Base-by-base conservation (phyloP, 2,329 filamentous ascomycete genomes). In the Xylaria hypoxylon region DNA sequence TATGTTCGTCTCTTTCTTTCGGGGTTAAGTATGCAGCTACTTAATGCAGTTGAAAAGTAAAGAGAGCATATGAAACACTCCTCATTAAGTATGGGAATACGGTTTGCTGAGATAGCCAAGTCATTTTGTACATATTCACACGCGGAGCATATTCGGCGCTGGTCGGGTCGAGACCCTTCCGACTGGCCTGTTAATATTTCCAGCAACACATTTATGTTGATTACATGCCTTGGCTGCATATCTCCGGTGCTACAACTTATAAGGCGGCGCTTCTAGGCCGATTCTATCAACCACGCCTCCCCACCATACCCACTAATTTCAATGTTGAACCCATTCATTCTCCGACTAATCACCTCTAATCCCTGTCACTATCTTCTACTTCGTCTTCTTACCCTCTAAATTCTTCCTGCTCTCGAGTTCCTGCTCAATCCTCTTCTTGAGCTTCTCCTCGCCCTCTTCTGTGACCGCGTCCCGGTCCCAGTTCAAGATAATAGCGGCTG, bases 401-500 rank as follows among this genome's bases (percentile, higher is more conserved):
- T 24, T n/a, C 48, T 50, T 60, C 52, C 56, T 64, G 59, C 15
- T 58, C 64, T 59, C 47, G 5, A 68, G 40, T 40, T 61, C 51
- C 24, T 52, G 7, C 55, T 68, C 67, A 1, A 67, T 58, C 42
- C 35, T 55, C 61, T 61, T 64, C 60, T 17, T 59, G 33, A 67
- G 62, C 55, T 67, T 55, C 45, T 59, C 66, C 55, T 77, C 75
- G 33, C 70, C 73, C 64, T 74, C 74, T 44, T 68, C 68, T 2
- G 76, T 73, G 26, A 74, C 65, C 42, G 69, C 69, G 44, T 77
- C 76, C 3, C 75, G 70, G 15, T 74, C 74, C 75, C 75, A 76
- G 45, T 70, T 61, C 59, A 77, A 61, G 28, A 70, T 70, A 0
- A 72, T 13, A 2, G 68, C 68, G 0, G 70, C 72, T 1, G 68